Evolutionary conservation across 78 protist species (phyloP), one percentile per base, ranked within the genome.

Genomic region (Planoprotostelium fungivorum): DNA sequence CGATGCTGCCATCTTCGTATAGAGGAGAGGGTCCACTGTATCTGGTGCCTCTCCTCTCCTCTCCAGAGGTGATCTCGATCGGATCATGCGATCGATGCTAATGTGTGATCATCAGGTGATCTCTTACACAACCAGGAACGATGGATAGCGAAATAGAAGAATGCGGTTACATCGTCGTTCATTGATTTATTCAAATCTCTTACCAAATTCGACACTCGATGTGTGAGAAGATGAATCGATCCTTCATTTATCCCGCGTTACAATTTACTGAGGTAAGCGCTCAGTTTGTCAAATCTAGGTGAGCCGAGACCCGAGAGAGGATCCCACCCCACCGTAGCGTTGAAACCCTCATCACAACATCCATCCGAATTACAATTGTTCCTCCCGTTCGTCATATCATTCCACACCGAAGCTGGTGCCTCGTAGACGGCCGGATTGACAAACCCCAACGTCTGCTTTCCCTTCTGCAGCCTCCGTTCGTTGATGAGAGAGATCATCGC

Each of bases 381-480:
- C 35, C 25, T 35, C 84, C 97, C 97, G 34, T 37, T 0, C 29
- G 35, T 37, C 0, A 96, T 37, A 84, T 96, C 97, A 29, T 31
- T 29, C 91, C 91, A 94, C 73, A 51, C 31, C 83, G 51, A 5
- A 0, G 85, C 0, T 63, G 87, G 87, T 29, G 29, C 29, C 83
- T 84, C 36, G 88, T 96, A 96, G 31, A 96, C 16, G 29, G 86
- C 84, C 38, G 96, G 96, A 90, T 96, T 96, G 73, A 94, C 89
- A 92, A 96, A 96, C 28, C 97, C 97, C 35, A 96, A 63, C 39
- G 93, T 87, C 31, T 0, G 1, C 35, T 87, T 51, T 36, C 93
- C 93, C 29, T 23, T 28, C 84, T 0, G 29, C 10, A 96, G 83
- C 29, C 85, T 85, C 10, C 0, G 29, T 83, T 89, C 90, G 88